phyloP scores from a whole-genome alignment of 345 rosid genomes.

The Hibiscus trionum region DNA sequence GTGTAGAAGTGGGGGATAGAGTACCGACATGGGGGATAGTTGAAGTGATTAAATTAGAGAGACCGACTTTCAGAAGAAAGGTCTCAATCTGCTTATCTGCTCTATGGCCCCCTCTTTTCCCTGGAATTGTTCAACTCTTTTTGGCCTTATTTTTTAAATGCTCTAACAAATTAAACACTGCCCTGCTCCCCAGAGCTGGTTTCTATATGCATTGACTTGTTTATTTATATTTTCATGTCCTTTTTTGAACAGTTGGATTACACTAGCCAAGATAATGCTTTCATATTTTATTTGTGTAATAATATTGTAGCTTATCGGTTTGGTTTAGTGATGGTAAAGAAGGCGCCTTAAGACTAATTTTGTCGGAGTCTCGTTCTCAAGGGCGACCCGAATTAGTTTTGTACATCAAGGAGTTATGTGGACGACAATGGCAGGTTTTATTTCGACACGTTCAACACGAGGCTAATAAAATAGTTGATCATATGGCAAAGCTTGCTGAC shows the following conservation, averaged over 20 bases:
- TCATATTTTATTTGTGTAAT: background rate
- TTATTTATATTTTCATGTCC: background rate
- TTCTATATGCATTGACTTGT: background rate
- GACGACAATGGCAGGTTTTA: too few relatives aligned
- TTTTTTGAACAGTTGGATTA: background rate
- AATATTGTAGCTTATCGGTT: background rate
- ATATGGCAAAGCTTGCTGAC: too few relatives aligned
- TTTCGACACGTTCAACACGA: too few relatives aligned
- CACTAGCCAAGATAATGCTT: background rate
- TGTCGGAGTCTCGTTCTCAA: too few relatives aligned
- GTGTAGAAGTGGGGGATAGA: too few relatives aligned
- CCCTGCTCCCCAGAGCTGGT: background rate
- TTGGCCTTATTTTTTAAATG: conserved; percentile 2
- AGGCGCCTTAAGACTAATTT: too few relatives aligned
- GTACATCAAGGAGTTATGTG: too few relatives aligned
- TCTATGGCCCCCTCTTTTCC: background rate
- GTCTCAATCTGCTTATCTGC: background rate
- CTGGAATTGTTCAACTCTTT: background rate
- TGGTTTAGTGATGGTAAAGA: too few relatives aligned
- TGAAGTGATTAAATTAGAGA: background rate
- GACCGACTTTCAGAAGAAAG: background rate
- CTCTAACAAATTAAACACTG: background rate
- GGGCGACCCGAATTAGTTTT: too few relatives aligned
- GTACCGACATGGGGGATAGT: too few relatives aligned
- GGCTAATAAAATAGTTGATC: too few relatives aligned